phyloP scores from a whole-genome alignment of 805 yeast species.

The Ogataea ramenticola region DNA sequence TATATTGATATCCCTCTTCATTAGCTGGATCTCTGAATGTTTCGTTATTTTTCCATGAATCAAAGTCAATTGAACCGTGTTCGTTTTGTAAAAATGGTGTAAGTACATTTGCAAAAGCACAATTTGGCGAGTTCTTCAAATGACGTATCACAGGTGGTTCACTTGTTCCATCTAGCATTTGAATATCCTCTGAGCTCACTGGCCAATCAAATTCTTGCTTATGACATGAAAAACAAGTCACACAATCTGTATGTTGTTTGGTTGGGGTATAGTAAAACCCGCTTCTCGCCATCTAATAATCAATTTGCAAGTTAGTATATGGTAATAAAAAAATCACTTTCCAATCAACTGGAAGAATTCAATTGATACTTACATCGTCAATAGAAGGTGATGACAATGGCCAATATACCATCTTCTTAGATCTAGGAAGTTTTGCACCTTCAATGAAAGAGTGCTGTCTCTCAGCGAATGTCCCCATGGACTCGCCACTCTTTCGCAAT shows the following conservation, averaged over 20 bases:
- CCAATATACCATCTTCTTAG: background rate
- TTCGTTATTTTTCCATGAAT: conserved; percentile 14
- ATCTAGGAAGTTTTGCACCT: background rate
- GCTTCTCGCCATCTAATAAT: conserved; percentile 39
- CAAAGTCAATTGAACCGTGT: conserved; percentile 3
- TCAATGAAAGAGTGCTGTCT: background rate
- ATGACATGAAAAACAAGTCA: conserved; percentile 53
- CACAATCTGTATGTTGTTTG: conserved; percentile 37
- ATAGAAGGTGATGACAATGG: background rate
- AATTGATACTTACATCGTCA: background rate
- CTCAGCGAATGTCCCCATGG: background rate
- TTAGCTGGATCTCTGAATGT: conserved; percentile 29
- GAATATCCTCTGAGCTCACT: background rate
- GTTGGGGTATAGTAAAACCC: conserved; percentile 59
- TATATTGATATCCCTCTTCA: conserved; percentile 22
- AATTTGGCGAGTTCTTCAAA: conserved; percentile 19
- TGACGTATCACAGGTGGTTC: conserved; percentile 17
- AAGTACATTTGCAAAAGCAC: conserved; percentile 15
- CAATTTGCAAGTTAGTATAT: too few relatives aligned
- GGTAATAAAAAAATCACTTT: too few relatives aligned
- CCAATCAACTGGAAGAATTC: too few relatives aligned
- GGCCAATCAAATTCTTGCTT: conserved; percentile 53
- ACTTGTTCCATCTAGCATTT: conserved; percentile 3
- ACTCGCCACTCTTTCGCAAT: background rate
- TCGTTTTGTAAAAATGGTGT: conserved; percentile 8